phyloP scores from a whole-genome alignment of 164 flowering plant genomes.

The Nymphaea thermarum region DNA sequence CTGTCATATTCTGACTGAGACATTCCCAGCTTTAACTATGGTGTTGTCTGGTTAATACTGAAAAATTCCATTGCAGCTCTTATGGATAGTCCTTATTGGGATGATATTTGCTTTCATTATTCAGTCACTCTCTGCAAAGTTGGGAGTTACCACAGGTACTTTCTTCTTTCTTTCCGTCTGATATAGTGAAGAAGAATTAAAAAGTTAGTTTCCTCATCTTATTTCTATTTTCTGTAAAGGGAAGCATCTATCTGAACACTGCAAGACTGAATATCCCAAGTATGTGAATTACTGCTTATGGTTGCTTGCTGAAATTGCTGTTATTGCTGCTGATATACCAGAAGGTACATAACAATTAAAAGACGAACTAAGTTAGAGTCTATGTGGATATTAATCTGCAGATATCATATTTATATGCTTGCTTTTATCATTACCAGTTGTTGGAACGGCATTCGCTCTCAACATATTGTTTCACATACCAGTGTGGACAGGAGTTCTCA shows the following conservation, averaged over 20 bases:
- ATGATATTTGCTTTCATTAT: slow-evolving; percentile 74
- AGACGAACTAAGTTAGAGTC: not conserved
- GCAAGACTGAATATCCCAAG: slow-evolving; percentile 55
- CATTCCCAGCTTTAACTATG: not conserved
- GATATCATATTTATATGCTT: not conserved
- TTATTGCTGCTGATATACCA: slow-evolving; percentile 88
- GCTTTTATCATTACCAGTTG: slow-evolving; percentile 31
- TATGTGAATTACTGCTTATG: slow-evolving; percentile 54
- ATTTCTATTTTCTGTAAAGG: slow-evolving; percentile 25
- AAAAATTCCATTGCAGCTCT: slow-evolving; percentile 28
- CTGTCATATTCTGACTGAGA: not conserved
- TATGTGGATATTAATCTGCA: too few relatives aligned
- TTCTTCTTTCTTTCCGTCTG: not conserved
- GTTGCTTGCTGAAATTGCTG: slow-evolving; percentile 81
- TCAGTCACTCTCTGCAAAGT: slow-evolving; percentile 83
- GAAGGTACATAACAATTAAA: slow-evolving; percentile 38
- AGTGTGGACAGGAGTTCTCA: slow-evolving; percentile 73
- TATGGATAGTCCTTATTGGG: slow-evolving; percentile 84
- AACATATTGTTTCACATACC: slow-evolving; percentile 67
- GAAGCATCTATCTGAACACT: slow-evolving; percentile 58
- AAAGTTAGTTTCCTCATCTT: not conserved
- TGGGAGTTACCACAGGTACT: slow-evolving; percentile 77
- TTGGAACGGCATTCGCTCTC: slow-evolving; percentile 89
- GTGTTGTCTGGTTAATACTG: not conserved
- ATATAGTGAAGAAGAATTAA: not conserved